phyloP scores from a whole-genome alignment of 192 early-diverging fungal species.

The Mortierella hygrophila region DNA sequence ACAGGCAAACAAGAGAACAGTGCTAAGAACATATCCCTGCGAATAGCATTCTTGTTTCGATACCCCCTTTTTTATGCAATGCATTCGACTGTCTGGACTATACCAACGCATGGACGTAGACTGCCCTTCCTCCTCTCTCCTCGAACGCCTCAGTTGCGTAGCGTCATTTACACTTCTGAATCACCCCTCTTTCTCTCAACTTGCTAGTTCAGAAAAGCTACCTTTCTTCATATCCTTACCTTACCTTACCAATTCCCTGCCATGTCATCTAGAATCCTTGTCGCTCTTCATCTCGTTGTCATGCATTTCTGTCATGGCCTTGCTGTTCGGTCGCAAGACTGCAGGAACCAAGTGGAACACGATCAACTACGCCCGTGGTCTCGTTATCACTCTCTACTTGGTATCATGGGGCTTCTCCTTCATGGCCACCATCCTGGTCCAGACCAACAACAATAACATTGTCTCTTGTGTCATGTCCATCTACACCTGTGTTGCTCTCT shows the following conservation, averaged over 20 bases:
- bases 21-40: neutral
- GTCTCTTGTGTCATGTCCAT: slow-evolving; percentile 33
- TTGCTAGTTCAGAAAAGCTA: neutral
- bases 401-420: slow-evolving; percentile 59
- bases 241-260: neutral
- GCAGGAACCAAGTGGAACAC: slow-evolving; percentile 25
- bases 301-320: slow-evolving; percentile 36
- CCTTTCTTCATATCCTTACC: neutral
- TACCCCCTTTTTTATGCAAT: neutral
- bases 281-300: slow-evolving; percentile 29
- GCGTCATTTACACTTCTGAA: neutral
- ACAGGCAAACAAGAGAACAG: neutral
- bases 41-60: neutral
- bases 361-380: slow-evolving; percentile 58
- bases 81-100: neutral
- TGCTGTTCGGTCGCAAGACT: slow-evolving; percentile 41
- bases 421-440: slow-evolving; percentile 41
- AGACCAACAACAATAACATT: slow-evolving; percentile 34
- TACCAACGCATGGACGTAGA: neutral
- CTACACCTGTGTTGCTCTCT: slow-evolving; percentile 49
- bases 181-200: neutral
- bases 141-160: neutral
- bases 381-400: slow-evolving; percentile 56
- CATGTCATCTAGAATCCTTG: slow-evolving; percentile 7
- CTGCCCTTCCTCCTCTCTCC: neutral